Base-by-base conservation (phyloP, 352 stramenopile genomes). In the Thalassiosira livingstoniorum region DNA sequence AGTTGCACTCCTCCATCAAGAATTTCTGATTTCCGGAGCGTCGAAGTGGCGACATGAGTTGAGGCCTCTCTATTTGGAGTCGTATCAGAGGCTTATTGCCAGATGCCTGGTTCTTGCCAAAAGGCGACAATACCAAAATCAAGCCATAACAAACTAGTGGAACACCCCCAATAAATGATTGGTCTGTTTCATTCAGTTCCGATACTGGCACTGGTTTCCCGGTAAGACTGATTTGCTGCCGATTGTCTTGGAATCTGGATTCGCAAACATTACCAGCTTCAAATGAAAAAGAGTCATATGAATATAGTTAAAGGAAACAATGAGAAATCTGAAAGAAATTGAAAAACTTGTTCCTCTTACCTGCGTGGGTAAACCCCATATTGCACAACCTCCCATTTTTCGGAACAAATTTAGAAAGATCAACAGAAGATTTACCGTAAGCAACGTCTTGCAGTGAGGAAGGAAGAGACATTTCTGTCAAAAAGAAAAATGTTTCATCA, bases 1-100 rank as follows among this genome's bases (percentile, higher is more conserved):
- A 94, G 47, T 92, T 92, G 27, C 87, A 89, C 70, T 92, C 82
- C 69, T 94, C 90, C 74, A 92, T 90, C 21, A 79, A 23, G 53
- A 78, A 82, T 32, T 53, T 42, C 35, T 70, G 79, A 34, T 61
- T 51, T 21, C 75, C 79, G 31, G 55, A 61, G 29, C 79, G 65
- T 43, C 39, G 23, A 4, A 86, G 67, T 45, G 79, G 79, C 29
- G 79, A 79, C n/a, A 82, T 13, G 5, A 82, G 43, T 53, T 61
- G 42, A 5, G 55, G 60, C 32, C 55, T 47, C 18, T 86, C 60
- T 13, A 86, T 69, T 25, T 35, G 34, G 43, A 86, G 43, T 25
- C 72, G 78, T 4, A 82, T 18, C 21, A 43, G 43, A 34, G 66
- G 69, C 29, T 15, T 34, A 43, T 1, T 34, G 58, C 58, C 35